Percentiles rank a stretch among this genome's conserved stretches.
These are phyloP conservation scores for Carpinus viminea DNA, from an alignment of 306 rosid species.

Conservation along the genomic window DNA sequence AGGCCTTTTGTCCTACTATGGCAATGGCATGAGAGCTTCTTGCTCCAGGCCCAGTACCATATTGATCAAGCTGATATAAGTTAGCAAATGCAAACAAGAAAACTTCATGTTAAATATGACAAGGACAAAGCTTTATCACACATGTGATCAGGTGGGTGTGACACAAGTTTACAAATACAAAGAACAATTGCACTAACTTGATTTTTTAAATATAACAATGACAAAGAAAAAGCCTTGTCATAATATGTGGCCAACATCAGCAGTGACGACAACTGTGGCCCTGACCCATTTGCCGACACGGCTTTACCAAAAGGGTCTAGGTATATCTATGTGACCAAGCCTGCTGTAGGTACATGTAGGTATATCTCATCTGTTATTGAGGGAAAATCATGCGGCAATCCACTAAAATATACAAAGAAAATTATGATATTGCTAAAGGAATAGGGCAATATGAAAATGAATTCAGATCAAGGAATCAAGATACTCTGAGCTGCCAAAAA, in stretches of 20 bases:
- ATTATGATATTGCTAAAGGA: not conserved
- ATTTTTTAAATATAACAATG: not conserved
- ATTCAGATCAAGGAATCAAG: not conserved
- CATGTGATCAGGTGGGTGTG: not conserved
- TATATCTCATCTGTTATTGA: not conserved
- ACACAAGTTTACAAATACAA: not conserved
- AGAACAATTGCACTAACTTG: not conserved
- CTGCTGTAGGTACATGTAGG: not conserved
- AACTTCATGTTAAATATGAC: not conserved
- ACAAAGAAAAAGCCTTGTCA: not conserved
- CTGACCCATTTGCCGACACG: too few species aligned
- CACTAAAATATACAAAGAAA: not conserved
- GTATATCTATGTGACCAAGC: too few species aligned
- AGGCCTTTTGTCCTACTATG: conserved; percentile 65
- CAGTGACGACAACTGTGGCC: not conserved
- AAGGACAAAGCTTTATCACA: not conserved
- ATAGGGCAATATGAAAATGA: not conserved
- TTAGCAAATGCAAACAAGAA: not conserved
- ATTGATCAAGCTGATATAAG: conserved; percentile 60
- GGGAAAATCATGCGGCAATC: conserved; percentile 3
- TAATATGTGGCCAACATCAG: not conserved
- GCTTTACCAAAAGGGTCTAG: too few species aligned
- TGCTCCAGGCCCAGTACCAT: conserved; percentile 68
- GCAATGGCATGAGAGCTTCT: conserved; percentile 91
- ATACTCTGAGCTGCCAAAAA: not conserved